These are phyloP conservation scores for Yarrowia deformans DNA, from an alignment of 805 yeast genomes.

Conservation along the genomic window DNA sequence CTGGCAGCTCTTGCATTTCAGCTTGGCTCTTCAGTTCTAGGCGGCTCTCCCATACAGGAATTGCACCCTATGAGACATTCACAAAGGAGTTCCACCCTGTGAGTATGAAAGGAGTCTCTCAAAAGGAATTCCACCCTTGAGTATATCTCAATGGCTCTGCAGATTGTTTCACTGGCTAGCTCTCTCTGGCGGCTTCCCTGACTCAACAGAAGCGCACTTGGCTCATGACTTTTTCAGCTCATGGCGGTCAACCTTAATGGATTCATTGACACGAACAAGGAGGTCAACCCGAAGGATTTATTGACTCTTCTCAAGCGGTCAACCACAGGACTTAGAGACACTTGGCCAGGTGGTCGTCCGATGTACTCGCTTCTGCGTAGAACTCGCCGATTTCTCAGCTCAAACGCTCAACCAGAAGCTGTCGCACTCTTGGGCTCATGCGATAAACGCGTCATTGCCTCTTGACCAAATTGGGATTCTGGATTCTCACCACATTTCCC, in stretches of 20 bases:
- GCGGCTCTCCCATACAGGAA: conserved; percentile 5
- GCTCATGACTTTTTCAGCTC: conserved; percentile 6
- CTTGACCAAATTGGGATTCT: neutral
- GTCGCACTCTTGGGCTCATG: neutral
- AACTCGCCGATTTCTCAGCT: neutral
- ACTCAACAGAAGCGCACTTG: neutral
- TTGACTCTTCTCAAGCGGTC: conserved; percentile 17
- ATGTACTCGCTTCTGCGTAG: neutral
- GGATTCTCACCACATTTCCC: conserved; percentile 8
- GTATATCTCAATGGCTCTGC: conserved; percentile 11
- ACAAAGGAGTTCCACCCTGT: neutral
- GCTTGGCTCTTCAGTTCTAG: conserved; percentile 32
- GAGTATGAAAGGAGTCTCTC: conserved; percentile 11
- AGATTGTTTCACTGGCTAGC: neutral
- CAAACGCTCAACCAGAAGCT: neutral
- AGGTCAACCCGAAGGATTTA: conserved; percentile 8
- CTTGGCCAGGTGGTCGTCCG: conserved; percentile 1
- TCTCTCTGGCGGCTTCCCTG: neutral
- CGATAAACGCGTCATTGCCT: conserved; percentile 1
- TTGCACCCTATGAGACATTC: neutral
- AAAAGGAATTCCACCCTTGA: conserved; percentile 17
- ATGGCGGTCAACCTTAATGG: conserved; percentile 16
- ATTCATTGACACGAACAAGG: neutral
- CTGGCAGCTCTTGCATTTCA: conserved; percentile 28
- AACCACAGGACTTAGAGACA: conserved; percentile 8